Evolutionary conservation across 2,329 filamentous ascomycete species (phyloP), one percentile per base, ranked within the genome.

Genomic region (Zymoseptoria passerinii): DNA sequence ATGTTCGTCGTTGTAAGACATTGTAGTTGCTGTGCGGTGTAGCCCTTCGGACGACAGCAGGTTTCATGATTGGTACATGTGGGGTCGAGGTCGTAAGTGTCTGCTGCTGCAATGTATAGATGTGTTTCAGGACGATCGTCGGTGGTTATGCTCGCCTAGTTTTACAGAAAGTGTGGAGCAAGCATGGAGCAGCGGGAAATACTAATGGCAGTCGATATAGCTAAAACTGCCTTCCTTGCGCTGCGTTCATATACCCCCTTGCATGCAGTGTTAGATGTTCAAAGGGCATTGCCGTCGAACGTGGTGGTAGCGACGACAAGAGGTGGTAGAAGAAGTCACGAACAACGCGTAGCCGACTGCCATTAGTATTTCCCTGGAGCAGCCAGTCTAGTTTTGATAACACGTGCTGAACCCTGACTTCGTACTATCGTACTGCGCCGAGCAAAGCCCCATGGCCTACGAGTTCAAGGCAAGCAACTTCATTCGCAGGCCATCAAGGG

Each of bases 1-100:
- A 72, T 4, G 63, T 67, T 16, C 70, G 66, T 16, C 60, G 61
- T 55, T 68, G 68, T 20, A 44, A 52, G 40, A 27, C 27, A 50
- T 50, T 54, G 28, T 48, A 19, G 13, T 52, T 27, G 53, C 10
- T 40, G 49, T 53, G 55, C 28, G 16, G 13, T 16, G 35, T 44
- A 16, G 7, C 10, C 35, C 35, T 44, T n/a, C 13, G 13, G 13
- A 16, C 16, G 35, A 44, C 5, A n/a, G 35, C 3, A 4, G 1
- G 16, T 4, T 44, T 16, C 35, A 44, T 44, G 35, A 44, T 44
- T 44, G 35, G 16, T 10, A 16, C 28, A 29, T 29, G 3, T 4
- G 13, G 1, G 35, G n/a, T n/a, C 4, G 35, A 44, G 35, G 10
- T 16, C 13, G 35, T 16, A 44, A 5, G 7, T 44, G 3, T 44